Evolutionary conservation across 176 grass and related monocot genomes (phyloP).

Genomic region (Luzula sylvatica): DNA sequence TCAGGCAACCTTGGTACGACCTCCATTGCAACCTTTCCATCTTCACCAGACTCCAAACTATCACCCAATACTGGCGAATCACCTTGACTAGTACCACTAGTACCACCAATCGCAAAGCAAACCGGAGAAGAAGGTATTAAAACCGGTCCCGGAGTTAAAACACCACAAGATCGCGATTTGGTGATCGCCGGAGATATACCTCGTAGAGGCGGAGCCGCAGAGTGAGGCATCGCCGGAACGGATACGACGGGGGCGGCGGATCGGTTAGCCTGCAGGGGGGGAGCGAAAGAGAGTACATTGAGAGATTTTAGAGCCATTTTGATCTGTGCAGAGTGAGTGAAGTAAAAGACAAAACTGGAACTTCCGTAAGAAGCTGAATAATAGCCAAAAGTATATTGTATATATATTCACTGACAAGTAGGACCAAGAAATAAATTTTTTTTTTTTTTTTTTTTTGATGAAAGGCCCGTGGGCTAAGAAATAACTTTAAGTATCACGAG

Average conservation of each 20-base stretch:
- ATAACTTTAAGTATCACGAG: no score
- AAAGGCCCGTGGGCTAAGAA: no score
- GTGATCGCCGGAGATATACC: conserved; percentile 23
- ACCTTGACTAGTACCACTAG: conserved; percentile 15
- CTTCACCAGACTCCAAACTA: conserved; percentile 30
- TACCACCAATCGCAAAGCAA: conserved; percentile 1
- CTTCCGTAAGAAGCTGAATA: no score
- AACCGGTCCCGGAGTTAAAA: neutral
- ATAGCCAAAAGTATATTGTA: no score
- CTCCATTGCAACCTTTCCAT: conserved; percentile 25
- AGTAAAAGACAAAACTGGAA: no score
- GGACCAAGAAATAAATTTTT: no score
- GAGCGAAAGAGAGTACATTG: neutral
- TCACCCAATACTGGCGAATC: conserved; percentile 26
- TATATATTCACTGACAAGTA: no score
- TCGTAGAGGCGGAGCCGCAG: conserved; percentile 27
- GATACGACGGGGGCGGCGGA: conserved; percentile 28
- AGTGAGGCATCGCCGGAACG: conserved; percentile 7
- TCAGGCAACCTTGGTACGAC: conserved; percentile 32
- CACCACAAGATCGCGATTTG: neutral
- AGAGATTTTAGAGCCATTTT: neutral
- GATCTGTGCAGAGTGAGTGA: neutral
- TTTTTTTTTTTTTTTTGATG: no score
- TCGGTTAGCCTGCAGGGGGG: neutral
- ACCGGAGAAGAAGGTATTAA: neutral